These are phyloP conservation scores for Platismatia glauca DNA, from an alignment of 495 filamentous ascomycete genomes.

Conservation along the genomic window DNA sequence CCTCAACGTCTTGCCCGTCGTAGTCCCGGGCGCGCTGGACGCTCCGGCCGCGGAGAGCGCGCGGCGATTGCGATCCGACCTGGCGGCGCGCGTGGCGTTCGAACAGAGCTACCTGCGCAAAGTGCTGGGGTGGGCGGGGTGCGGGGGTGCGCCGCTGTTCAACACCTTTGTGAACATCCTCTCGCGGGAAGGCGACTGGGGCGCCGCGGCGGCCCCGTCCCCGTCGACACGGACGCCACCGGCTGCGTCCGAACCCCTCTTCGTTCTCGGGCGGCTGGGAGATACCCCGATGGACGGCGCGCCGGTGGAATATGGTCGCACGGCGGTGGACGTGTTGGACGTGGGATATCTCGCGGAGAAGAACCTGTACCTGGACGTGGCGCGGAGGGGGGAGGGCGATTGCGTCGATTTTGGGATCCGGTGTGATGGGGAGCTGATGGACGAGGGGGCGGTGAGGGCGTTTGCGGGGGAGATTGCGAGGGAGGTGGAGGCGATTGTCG, in stretches of 20 bases:
- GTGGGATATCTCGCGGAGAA: slow-evolving; percentile 24
- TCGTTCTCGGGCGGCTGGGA: background rate
- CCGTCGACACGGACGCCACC: background rate
- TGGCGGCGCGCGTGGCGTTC: slow-evolving; percentile 28
- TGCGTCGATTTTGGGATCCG: slow-evolving; percentile 28
- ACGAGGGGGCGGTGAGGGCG: slow-evolving; percentile 20
- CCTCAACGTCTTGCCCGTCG: slow-evolving; percentile 29
- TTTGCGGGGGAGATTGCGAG: slow-evolving; percentile 23
- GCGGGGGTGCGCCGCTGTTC: slow-evolving; percentile 22
- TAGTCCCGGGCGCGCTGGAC: slow-evolving; percentile 12
- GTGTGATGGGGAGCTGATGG: slow-evolving; percentile 25
- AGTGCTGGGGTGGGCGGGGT: slow-evolving; percentile 19
- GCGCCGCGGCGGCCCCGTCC: background rate
- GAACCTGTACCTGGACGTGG: slow-evolving; percentile 31
- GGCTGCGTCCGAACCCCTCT: background rate
- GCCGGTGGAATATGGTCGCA: slow-evolving; percentile 14
- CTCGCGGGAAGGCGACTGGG: slow-evolving; percentile 14
- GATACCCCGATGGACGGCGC: background rate
- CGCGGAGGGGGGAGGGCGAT: slow-evolving; percentile 23
- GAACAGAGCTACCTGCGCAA: slow-evolving; percentile 30
- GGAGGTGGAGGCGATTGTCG: slow-evolving; percentile 20
- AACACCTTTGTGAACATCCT: slow-evolving; percentile 34
- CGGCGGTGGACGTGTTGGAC: slow-evolving; percentile 24
- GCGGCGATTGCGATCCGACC: slow-evolving; percentile 21
- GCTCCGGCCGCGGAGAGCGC: background rate